Evolutionary conservation across 139 green algal genomes (phyloP).

Genomic region (Edaphochlamys debaryana): DNA sequence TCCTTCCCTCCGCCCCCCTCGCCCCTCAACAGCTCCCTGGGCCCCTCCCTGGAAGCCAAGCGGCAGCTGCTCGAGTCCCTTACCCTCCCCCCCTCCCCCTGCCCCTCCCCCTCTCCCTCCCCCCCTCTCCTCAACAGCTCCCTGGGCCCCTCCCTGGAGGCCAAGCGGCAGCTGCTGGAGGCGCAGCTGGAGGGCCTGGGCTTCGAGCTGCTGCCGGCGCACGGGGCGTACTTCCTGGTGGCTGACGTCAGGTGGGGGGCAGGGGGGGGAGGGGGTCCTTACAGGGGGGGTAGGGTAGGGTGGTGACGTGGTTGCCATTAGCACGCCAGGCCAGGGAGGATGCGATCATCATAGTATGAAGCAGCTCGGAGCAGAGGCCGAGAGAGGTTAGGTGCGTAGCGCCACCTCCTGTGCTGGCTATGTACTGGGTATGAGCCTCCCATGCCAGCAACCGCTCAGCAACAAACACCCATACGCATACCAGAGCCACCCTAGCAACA

Average conservation of each 20-base stretch:
- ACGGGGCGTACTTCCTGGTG: constrained; percentile 87
- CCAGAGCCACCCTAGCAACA: too few relatives aligned
- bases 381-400: too few relatives aligned
- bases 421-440: too few relatives aligned
- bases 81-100: not conserved
- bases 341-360: too few relatives aligned
- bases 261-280: not conserved
- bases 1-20: not conserved
- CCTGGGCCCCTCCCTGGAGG: constrained; percentile 25
- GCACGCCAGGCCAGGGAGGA: too few relatives aligned
- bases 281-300: not conserved
- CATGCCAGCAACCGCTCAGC: too few relatives aligned
- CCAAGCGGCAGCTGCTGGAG: constrained; percentile 36
- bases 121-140: constrained; percentile 5
- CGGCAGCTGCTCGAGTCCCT: constrained; percentile 32
- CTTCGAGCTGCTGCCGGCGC: constrained; percentile 65
- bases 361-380: too few relatives aligned
- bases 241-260: constrained; percentile 68
- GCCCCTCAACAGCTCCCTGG: constrained; percentile 19
- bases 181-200: constrained; percentile 56
- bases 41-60: constrained; percentile 28
- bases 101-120: not conserved
- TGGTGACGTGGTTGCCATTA: not conserved
- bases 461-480: too few relatives aligned
- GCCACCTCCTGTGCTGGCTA: too few relatives aligned